Base-by-base conservation (phyloP, 2,329 filamentous ascomycete genomes). In the Ceratocystis ficicola region DNA sequence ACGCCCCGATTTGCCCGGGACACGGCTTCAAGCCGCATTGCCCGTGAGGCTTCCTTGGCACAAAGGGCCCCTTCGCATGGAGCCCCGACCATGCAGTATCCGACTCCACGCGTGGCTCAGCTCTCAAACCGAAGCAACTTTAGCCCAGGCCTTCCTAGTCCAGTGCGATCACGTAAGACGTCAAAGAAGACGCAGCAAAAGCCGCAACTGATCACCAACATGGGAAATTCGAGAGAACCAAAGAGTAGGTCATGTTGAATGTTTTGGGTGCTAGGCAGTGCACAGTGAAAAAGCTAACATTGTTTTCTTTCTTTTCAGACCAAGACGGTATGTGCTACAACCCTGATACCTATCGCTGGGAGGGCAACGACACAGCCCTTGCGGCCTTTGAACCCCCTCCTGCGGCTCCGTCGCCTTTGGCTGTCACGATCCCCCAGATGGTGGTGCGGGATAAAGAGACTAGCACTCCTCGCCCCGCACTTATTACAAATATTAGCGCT, bases 311-410 rank as follows among this genome's bases (percentile, higher is more conserved):
- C 48, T 52, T 6, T 55, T 55, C 69, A 93, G 90, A 86, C 72
- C 83, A 96, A 68, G 94, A 96, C 75, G 94, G 93, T 69, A 99
- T 99, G 94, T 87, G 85, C 65, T 99, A 96, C 74, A 97, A 99
- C 72, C 90, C 94, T 5, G 79, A 82, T 32, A 88, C 89, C 7
- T 94, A 86, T 72, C 83, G 86, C 62, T 99, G 94, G 94, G 94
- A 99, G 79, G 94, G 94, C 64, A 99, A 99, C 71, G 94, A 99
- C 74, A 93, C 90, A 71, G 87, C 82, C 44, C 78, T 95, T 64
- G 82, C 83, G 69, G 84, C 85, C 3, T 99, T 99, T 75, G 91
- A 96, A 65, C 75, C 81, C 65, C 77, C 85, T 5, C 74, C 77
- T 5, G 78, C 82, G 0, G 81, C 82, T 1, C 82, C 83, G 1